These are phyloP conservation scores for Fomitopsis palustris DNA, from an alignment of 1,284 basidiomycete genomes.

Conservation along the genomic window DNA sequence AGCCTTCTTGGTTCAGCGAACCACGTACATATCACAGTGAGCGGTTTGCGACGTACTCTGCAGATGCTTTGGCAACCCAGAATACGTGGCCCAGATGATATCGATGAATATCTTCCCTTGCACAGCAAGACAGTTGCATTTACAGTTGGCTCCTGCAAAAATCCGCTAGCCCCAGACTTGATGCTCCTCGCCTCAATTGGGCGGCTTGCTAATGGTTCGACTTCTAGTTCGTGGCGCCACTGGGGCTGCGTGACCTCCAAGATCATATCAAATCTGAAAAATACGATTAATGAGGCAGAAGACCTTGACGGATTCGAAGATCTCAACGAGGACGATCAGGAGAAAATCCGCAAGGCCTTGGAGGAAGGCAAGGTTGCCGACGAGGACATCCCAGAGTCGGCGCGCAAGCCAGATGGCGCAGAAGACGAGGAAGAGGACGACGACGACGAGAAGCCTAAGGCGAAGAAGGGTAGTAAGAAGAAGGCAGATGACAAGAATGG, in stretches of 20 bases:
- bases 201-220: not conserved
- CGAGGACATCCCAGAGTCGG: constrained; percentile 74
- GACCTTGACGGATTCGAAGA: constrained; percentile 77
- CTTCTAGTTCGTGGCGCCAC: constrained; percentile 68
- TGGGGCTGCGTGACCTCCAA: constrained; percentile 78
- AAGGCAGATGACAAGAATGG: constrained; percentile 20
- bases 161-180: too few relatives aligned
- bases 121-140: too few relatives aligned
- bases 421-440: constrained; percentile 46
- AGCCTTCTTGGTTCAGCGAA: too few relatives aligned
- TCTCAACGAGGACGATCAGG: constrained; percentile 61
- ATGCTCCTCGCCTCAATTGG: constrained; percentile 1
- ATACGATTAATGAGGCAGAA: constrained; percentile 50
- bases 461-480: constrained; percentile 28
- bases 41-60: too few relatives aligned
- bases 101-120: too few relatives aligned
- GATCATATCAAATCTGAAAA: constrained; percentile 73
- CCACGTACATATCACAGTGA: too few relatives aligned
- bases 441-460: constrained; percentile 32
- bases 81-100: too few relatives aligned
- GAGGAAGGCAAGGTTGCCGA: constrained; percentile 72
- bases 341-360: constrained; percentile 64
- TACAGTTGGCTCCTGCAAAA: too few relatives aligned
- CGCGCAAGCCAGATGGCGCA: constrained; percentile 51
- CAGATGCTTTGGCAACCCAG: too few relatives aligned